Evolutionary conservation across 1,139 yeast genomes (phyloP).

Genomic region (Sugiyamaella grinbergsii): DNA sequence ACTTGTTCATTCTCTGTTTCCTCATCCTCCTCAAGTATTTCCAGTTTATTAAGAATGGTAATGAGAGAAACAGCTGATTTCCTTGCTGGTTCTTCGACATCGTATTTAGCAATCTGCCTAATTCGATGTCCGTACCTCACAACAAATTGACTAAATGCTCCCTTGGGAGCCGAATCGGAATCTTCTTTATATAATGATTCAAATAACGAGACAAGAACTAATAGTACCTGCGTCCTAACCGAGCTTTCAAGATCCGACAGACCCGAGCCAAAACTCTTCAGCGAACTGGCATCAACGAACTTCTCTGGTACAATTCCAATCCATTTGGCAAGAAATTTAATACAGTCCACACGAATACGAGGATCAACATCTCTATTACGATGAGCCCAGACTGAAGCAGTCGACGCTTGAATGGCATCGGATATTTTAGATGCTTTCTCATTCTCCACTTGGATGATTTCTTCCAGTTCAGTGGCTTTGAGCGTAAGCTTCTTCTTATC

Average conservation of each 20-base stretch:
- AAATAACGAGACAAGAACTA: conserved; percentile 52
- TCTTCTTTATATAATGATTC: conserved; percentile 45
- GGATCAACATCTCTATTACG: conserved; percentile 83
- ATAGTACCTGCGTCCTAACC: conserved; percentile 68
- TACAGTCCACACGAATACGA: conserved; percentile 67
- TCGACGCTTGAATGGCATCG: conserved; percentile 64
- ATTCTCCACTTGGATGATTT: conserved; percentile 39
- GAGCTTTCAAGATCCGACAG: conserved; percentile 65
- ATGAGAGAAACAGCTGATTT: conserved; percentile 55
- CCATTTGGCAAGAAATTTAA: conserved; percentile 64
- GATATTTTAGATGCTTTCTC: conserved; percentile 56
- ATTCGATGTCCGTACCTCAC: conserved; percentile 68
- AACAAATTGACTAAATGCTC: conserved; percentile 67
- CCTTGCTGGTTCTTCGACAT: conserved; percentile 57
- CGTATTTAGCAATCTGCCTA: conserved; percentile 60
- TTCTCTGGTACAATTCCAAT: conserved; percentile 68
- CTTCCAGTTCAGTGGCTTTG: conserved; percentile 13
- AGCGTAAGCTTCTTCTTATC: conserved; percentile 4
- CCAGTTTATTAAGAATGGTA: conserved; percentile 57
- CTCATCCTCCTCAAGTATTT: conserved; percentile 69
- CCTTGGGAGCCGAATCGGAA: conserved; percentile 22
- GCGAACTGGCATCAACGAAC: conserved; percentile 67
- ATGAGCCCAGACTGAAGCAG: conserved; percentile 68
- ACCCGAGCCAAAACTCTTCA: conserved; percentile 83
- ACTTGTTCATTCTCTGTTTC: conserved; percentile 44